Evolutionary conservation across 164 flowering plant genomes (phyloP), one percentile per base, ranked within the genome.

Genomic region (Sedum album): DNA sequence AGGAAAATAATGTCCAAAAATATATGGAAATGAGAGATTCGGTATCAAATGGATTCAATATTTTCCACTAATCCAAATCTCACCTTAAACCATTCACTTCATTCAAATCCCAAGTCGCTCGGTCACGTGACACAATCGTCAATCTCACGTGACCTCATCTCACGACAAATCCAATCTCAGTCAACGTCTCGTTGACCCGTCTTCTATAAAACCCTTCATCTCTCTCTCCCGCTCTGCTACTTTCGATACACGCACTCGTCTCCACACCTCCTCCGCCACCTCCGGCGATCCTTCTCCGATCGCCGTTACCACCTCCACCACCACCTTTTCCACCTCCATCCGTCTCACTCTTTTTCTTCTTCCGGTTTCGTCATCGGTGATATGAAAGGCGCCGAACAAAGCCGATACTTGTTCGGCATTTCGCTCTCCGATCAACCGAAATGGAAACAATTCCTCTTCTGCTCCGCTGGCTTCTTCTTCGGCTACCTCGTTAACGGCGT

Each of bases 401-500:
- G 71, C 2, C 76, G 93, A 76, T 79, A 87, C 71, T 76, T 93
- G 71, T 87, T 93, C 67, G 96, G 98, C 66, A 79, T 93, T 51
- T 78, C 86, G 11, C 83, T 90, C 3, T 70, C 93, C 5, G 85
- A 79, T 20, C 78, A 82, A 72, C 93, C 98, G 31, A 78, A 31
- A 41, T 93, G 95, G 95, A 74, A 90, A 51, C 98, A 90, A 62
- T 90, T 92, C 62, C 76, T 92, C 39, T 75, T 92, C 35, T 92
- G 98, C 70, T 86, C 96, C 72, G 78, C 91, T 68, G 98, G 98
- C 51, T 92, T 90, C 76, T 93, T 93, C 87, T 93, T 93, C 68
- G 98, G 98, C 5, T 93, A 90, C 73, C 93, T 93, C 31, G 87
- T 93, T 60, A 93, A 93, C 81, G 98, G 96, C 71, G 55, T 93